Conservation (phyloP, 441 rosid genomes). For the Geranium incanum region DNA sequence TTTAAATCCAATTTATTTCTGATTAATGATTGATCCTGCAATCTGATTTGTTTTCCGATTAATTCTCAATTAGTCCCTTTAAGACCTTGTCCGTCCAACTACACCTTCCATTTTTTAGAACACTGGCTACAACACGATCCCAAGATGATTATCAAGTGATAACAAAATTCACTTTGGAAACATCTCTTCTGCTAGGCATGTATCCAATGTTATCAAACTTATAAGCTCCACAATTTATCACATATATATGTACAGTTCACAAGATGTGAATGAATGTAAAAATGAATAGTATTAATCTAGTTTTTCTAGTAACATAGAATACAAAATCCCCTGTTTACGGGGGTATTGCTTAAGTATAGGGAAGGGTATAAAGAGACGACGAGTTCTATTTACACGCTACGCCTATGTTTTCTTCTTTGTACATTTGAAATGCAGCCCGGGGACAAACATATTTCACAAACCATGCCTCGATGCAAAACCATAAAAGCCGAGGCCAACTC, state of each 20-base stretch:
- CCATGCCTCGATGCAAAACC: slow-evolving; percentile 6
- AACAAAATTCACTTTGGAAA: too few relatives aligned
- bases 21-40: too few relatives aligned
- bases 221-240: too few relatives aligned
- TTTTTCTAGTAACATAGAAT: neutral
- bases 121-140: too few relatives aligned
- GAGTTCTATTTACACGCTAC: slow-evolving; percentile 9
- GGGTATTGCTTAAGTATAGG: neutral
- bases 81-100: too few relatives aligned
- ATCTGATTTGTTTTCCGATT: too few relatives aligned
- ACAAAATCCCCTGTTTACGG: neutral
- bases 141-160: too few relatives aligned
- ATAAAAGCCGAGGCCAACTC: slow-evolving; percentile 4
- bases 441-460: neutral
- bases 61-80: too few relatives aligned
- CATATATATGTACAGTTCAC: neutral
- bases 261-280: neutral
- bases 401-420: neutral
- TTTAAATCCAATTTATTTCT: too few relatives aligned
- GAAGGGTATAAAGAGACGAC: neutral
- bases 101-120: too few relatives aligned
- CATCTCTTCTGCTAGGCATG: too few relatives aligned
- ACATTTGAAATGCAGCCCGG: slow-evolving; percentile 5
- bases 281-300: neutral
- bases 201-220: too few relatives aligned